Conservation (phyloP, 2,329 filamentous ascomycete genomes). For the Calonectria henricotiae region DNA sequence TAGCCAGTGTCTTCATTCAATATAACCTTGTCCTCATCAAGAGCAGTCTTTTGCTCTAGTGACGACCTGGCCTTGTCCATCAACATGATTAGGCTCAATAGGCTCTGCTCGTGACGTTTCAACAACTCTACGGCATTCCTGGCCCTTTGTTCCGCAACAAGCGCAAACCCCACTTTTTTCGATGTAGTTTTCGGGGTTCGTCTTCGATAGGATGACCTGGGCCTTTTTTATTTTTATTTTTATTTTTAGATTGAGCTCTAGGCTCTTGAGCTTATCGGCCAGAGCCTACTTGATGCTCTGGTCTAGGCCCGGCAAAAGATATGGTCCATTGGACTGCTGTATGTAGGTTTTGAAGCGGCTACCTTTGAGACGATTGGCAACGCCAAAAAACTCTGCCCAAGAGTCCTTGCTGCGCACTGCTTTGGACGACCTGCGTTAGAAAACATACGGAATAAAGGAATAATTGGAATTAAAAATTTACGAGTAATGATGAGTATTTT, state of each 20-base stretch:
- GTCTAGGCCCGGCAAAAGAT: neutral
- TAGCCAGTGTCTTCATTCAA: neutral
- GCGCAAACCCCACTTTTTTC: neutral
- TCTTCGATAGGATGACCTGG: neutral
- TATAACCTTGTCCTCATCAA: neutral
- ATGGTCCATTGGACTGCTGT: neutral
- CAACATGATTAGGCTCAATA: neutral
- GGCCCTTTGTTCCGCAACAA: neutral
- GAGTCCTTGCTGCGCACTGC: neutral
- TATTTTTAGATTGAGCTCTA: neutral
- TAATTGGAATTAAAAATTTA: too few relatives aligned
- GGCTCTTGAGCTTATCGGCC: neutral
- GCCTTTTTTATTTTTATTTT: neutral
- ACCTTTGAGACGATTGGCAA: neutral
- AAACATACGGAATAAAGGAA: too few relatives aligned
- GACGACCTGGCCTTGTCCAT: neutral
- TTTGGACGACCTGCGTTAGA: neutral
- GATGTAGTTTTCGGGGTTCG: neutral
- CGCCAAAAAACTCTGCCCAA: neutral
- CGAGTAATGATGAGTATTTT: too few relatives aligned
- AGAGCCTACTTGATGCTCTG: conserved; percentile 1
- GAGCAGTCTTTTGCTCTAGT: neutral
- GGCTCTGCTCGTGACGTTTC: neutral
- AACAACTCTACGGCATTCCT: neutral
- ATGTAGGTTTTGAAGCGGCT: neutral